A percentile compares a stretch with the other conserved stretches of the same genome.
phyloP scores from a whole-genome alignment of 2,329 filamentous ascomycete species.

The Ceratocystis alfenasii region DNA sequence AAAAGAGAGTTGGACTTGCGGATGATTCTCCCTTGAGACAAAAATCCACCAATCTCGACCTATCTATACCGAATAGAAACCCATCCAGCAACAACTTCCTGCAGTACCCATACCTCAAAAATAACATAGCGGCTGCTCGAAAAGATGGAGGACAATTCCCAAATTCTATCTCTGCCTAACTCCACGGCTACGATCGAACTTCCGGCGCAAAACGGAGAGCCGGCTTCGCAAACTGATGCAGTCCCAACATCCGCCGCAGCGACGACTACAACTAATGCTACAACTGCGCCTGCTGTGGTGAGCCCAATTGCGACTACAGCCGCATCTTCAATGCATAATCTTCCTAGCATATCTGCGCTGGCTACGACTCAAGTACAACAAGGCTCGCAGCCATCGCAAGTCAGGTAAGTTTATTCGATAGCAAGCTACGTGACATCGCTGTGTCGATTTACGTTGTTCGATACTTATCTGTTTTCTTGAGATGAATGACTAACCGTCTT shows the following conservation, averaged over 20 bases:
- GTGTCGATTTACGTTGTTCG: neutral
- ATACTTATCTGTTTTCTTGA: neutral
- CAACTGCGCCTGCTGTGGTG: conserved; percentile 21
- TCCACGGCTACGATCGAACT: conserved; percentile 25
- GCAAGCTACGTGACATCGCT: neutral
- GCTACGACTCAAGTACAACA: conserved; percentile 33
- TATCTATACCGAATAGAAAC: neutral
- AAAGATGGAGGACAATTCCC: conserved; percentile 39
- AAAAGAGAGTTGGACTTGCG: neutral
- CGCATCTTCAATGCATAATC: conserved; percentile 30
- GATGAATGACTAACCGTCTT: neutral
- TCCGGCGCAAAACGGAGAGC: conserved; percentile 30
- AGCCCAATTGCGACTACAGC: neutral
- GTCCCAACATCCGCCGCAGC: conserved; percentile 32
- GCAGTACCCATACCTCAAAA: neutral
- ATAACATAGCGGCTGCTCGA: neutral
- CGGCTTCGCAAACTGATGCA: conserved; percentile 40
- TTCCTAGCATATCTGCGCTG: conserved; percentile 37
- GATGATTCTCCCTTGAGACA: neutral
- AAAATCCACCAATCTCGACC: neutral
- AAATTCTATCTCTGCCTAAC: conserved; percentile 31
- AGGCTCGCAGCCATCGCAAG: conserved; percentile 31
- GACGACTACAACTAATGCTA: conserved; percentile 29
- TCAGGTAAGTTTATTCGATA: conserved; percentile 33
- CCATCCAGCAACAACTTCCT: neutral